Conservation (phyloP, 2,329 filamentous ascomycete genomes). For the Corynespora cassiicola region DNA sequence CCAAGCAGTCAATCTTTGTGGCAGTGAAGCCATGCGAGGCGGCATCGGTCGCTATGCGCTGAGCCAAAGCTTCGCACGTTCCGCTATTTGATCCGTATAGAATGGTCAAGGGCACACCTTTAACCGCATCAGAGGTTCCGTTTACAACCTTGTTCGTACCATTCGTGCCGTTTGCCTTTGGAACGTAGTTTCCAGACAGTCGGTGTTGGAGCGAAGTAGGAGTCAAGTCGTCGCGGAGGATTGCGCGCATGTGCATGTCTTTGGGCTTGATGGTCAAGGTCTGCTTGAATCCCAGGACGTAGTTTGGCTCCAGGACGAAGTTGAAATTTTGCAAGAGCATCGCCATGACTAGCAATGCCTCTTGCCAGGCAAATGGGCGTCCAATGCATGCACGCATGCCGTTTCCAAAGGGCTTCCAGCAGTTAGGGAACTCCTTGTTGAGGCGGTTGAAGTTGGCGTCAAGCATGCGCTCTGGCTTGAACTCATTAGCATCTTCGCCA, state of each 20-base stretch:
- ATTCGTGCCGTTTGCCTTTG: background rate
- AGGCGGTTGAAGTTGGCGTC: constrained; percentile 23
- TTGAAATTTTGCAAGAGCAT: constrained; percentile 48
- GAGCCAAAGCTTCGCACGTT: constrained; percentile 41
- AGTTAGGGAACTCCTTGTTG: constrained; percentile 10
- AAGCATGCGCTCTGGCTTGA: constrained; percentile 24
- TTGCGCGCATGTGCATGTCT: constrained; percentile 36
- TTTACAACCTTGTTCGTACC: background rate
- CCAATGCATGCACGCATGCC: constrained; percentile 29
- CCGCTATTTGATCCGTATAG: constrained; percentile 39
- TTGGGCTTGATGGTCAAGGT: constrained; percentile 49
- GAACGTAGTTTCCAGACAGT: constrained; percentile 7
- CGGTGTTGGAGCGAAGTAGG: constrained; percentile 15
- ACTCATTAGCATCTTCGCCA: constrained; percentile 22
- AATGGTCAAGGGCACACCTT: constrained; percentile 8
- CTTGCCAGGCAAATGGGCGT: constrained; percentile 27
- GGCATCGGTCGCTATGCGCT: constrained; percentile 29
- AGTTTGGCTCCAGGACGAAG: constrained; percentile 41
- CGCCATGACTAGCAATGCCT: constrained; percentile 28
- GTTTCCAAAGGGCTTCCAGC: constrained; percentile 25
- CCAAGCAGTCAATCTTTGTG: constrained; percentile 25
- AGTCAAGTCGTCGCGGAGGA: constrained; percentile 15
- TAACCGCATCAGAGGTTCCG: background rate
- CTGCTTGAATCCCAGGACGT: constrained; percentile 43
- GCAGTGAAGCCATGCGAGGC: constrained; percentile 27